Evolutionary conservation across 257 asterid species (phyloP).

Genomic region (Rauvolfia tetraphylla): DNA sequence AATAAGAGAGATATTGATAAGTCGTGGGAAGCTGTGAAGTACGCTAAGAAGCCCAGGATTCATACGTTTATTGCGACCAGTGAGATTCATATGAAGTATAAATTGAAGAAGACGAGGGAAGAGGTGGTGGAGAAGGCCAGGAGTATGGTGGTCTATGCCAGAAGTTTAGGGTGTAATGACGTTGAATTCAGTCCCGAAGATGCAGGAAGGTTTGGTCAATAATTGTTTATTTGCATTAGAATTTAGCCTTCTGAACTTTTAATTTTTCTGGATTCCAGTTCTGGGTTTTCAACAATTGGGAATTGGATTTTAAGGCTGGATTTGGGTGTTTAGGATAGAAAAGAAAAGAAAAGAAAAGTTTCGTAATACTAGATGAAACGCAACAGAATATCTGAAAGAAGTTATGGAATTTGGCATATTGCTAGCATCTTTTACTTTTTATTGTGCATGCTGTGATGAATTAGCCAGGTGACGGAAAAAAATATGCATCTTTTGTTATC

Average conservation of each 20-base stretch:
- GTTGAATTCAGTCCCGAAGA: constrained; percentile 98
- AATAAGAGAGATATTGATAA: constrained; percentile 78
- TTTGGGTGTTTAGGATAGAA: no score
- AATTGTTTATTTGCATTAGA: background rate
- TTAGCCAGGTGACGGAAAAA: background rate
- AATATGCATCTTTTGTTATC: background rate
- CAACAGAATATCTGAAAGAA: background rate
- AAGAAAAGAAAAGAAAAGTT: no score
- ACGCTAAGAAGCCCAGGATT: constrained; percentile 81
- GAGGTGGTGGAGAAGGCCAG: constrained; percentile 84
- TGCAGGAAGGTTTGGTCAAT: constrained; percentile 74
- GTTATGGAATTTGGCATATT: background rate
- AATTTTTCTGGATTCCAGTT: background rate
- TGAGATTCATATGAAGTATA: constrained; percentile 80
- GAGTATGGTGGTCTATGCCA: constrained; percentile 80
- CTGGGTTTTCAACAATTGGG: background rate
- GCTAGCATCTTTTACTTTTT: background rate
- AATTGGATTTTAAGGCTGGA: no score
- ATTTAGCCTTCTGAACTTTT: background rate
- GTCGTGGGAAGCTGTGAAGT: constrained; percentile 95
- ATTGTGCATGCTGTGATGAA: background rate
- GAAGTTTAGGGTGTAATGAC: constrained; percentile 83
- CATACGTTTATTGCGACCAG: constrained; percentile 97
- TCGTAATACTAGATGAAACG: background rate
- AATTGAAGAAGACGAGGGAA: constrained; percentile 75